Evolutionary conservation across 352 stramenopile species (phyloP), one percentile per base, ranked within the genome.

Genomic region (Globisporangium paddicum): DNA sequence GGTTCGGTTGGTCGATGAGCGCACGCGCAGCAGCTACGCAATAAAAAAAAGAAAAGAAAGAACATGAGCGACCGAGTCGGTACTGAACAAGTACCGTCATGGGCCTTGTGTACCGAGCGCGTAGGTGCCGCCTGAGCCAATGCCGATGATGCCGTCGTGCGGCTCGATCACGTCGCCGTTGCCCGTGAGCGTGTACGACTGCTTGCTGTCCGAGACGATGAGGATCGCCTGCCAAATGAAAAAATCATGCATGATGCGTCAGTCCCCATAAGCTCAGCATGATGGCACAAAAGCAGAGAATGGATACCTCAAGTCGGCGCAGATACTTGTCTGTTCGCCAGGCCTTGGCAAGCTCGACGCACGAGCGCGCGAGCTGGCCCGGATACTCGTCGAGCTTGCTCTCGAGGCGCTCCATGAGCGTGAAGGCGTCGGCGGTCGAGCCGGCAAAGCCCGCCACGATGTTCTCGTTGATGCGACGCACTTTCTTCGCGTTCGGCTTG

Each of bases 241-340:
- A n/a, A n/a, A n/a, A n/a, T n/a, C n/a, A n/a, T 41, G 11, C 35
- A 41, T n/a, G 35, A 13, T 23, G 14, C 14, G 11, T 38, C 28
- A 45, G 37, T 25, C 16, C 7, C 6, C 42, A 41, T 21, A 9
- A 35, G 45, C 25, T 16, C 45, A 26, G 16, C 45, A 51, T 14
- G 13, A 41, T 41, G 35, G n/a, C n/a, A n/a, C n/a, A n/a, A n/a
- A n/a, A n/a, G n/a, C n/a, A n/a, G n/a, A n/a, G n/a, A n/a, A n/a
- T n/a, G n/a, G n/a, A 35, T 54, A 81, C 93, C 74, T 99, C 97
- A 23, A 99, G 80, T 56, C 87, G 80, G 63, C 96, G 83, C 56
- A 99, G 74, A 71, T 99, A 99, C 77, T 99, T 99, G 76, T 99
- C 96, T 60, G 96, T 99, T 64, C 97, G 83, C 97, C 97, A 99